These are phyloP conservation scores for Hypsizygus marmoreus DNA, from an alignment of 768 basidiomycete species.

Conservation along the genomic window DNA sequence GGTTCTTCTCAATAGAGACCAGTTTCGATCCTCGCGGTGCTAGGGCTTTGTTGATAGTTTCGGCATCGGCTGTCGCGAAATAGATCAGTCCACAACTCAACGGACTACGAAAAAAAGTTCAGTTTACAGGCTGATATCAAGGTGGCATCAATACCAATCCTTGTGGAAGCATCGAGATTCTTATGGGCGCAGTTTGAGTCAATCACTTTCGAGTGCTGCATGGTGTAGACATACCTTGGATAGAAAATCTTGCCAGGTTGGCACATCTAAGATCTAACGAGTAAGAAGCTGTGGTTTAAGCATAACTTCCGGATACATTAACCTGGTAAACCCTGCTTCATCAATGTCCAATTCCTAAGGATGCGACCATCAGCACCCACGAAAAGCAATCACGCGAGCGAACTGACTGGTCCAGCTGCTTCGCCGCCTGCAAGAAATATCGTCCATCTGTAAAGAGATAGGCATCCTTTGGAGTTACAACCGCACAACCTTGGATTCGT, in stretches of 20 bases:
- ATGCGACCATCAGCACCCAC: not conserved
- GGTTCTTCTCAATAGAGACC: slow-evolving; percentile 67
- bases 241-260: slow-evolving; percentile 88
- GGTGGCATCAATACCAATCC: slow-evolving; percentile 83
- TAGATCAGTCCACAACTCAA: not conserved
- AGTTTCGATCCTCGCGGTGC: slow-evolving; percentile 55
- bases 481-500: slow-evolving; percentile 65
- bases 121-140: slow-evolving; percentile 66
- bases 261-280: slow-evolving; percentile 58
- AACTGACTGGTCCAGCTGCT: slow-evolving; percentile 81
- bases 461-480: slow-evolving; percentile 72
- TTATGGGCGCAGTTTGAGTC: slow-evolving; percentile 33
- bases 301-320: slow-evolving; percentile 11
- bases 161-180: slow-evolving; percentile 61
- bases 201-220: not conserved
- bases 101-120: not conserved
- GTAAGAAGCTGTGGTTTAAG: not conserved
- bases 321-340: slow-evolving; percentile 91
- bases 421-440: slow-evolving; percentile 90
- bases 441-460: slow-evolving; percentile 93
- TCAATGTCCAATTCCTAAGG: slow-evolving; percentile 84
- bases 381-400: not conserved
- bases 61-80: slow-evolving; percentile 57
- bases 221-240: slow-evolving; percentile 52
- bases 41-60: slow-evolving; percentile 59